Percentiles rank a stretch among this genome's conserved stretches.
These are phyloP conservation scores for Neohortaea acidophila DNA, from an alignment of 495 filamentous ascomycete genomes.

Conservation along the genomic window DNA sequence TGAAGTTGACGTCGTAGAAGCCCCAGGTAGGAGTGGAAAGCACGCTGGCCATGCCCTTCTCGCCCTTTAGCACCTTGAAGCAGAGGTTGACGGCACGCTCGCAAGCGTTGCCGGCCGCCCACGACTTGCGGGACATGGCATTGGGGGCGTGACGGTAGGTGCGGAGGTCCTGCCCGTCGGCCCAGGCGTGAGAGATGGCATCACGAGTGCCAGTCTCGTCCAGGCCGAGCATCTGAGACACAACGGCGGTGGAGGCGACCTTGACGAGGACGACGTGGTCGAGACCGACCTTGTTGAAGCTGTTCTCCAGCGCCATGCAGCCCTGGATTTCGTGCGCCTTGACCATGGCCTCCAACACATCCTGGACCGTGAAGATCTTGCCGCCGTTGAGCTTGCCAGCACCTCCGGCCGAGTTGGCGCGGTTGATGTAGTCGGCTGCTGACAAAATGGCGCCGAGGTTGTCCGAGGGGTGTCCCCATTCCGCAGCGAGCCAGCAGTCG, in stretches of 20 bases:
- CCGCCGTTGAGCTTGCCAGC: conserved; percentile 57
- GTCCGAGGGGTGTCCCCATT: conserved; percentile 97
- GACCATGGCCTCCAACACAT: conserved; percentile 96
- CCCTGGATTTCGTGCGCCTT: conserved; percentile 99
- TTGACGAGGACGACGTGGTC: conserved; percentile 98
- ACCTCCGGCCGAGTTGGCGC: conserved; percentile 83
- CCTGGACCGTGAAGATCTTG: conserved; percentile 69
- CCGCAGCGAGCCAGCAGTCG: conserved; percentile 97
- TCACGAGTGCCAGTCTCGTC: conserved; percentile 82
- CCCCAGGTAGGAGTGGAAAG: conserved; percentile 90
- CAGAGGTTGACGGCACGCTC: conserved; percentile 90
- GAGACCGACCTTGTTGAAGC: conserved; percentile 92
- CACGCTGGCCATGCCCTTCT: conserved; percentile 80
- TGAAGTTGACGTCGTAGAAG: conserved; percentile 96
- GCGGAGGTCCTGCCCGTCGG: conserved; percentile 86
- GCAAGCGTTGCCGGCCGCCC: conserved; percentile 96
- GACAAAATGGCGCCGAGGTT: conserved; percentile 92
- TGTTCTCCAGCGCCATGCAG: conserved; percentile 90
- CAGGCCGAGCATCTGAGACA: conserved; percentile 84
- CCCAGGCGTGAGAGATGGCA: conserved; percentile 92
- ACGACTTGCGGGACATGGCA: conserved; percentile 98
- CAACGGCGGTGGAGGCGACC: conserved; percentile 87
- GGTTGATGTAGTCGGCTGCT: conserved; percentile 91
- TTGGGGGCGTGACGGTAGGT: conserved; percentile 96
- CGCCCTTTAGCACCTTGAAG: conserved; percentile 83